Conservation (phyloP, 2,329 filamentous ascomycete species). For the Epichloe baconii region DNA sequence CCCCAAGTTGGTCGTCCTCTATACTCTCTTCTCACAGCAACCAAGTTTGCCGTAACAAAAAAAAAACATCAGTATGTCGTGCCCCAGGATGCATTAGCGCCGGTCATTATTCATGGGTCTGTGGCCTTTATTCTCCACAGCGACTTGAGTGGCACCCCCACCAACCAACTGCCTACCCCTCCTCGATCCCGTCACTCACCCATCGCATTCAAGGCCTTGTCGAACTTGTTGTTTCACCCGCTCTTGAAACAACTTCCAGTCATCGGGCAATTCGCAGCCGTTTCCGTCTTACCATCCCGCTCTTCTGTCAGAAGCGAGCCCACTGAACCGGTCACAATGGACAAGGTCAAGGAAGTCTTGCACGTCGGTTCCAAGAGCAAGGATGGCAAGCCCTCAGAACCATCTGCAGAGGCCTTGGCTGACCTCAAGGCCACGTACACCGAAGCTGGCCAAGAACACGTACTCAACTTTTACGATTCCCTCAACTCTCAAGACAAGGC, state of each 20-base stretch:
- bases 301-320: too few relatives aligned
- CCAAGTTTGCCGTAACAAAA: too few relatives aligned
- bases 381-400: conserved; percentile 29
- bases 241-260: too few relatives aligned
- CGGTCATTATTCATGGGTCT: neutral
- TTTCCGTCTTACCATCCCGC: too few relatives aligned
- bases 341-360: conserved; percentile 30
- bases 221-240: too few relatives aligned
- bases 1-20: too few relatives aligned
- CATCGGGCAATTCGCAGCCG: too few relatives aligned
- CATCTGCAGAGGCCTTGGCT: conserved; percentile 52
- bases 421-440: conserved; percentile 60
- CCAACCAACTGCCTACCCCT: too few relatives aligned
- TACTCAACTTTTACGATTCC: conserved; percentile 72
- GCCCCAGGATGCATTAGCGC: neutral
- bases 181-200: too few relatives aligned
- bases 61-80: too few relatives aligned
- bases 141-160: neutral
- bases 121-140: neutral
- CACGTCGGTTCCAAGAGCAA: conserved; percentile 21
- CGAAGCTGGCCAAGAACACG: conserved; percentile 65
- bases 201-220: too few relatives aligned
- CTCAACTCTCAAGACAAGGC: conserved; percentile 63
- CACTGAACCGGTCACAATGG: conserved; percentile 20
- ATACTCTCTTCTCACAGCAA: too few relatives aligned